Percentiles rank a stretch among this genome's conserved stretches.
Conservation (phyloP, 129 eudicot genomes). For the Arctium minus region DNA sequence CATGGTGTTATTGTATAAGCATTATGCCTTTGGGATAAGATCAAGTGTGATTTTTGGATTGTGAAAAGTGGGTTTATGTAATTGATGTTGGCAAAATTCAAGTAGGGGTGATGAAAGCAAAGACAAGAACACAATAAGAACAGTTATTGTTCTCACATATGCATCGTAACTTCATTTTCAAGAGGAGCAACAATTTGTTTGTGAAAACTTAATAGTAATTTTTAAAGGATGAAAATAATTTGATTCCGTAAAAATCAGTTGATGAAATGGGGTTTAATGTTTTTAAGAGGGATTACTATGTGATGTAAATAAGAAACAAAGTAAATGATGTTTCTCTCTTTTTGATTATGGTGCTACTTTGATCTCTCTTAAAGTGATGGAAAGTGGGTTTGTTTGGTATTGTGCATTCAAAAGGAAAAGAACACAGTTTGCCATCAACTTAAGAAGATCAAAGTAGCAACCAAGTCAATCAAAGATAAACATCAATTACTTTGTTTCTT, state of each 20-base stretch:
- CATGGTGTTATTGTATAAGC: background rate
- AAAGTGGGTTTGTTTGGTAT: background rate
- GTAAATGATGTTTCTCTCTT: conserved; percentile 3
- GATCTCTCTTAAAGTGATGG: background rate
- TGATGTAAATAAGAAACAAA: background rate
- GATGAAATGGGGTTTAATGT: background rate
- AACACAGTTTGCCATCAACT: background rate
- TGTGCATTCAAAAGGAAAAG: background rate
- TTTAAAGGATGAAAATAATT: background rate
- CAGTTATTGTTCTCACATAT: background rate
- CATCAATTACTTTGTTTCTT: background rate
- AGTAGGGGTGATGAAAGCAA: background rate
- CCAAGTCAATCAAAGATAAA: conserved; percentile 5
- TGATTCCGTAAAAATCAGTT: background rate
- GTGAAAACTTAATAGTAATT: background rate
- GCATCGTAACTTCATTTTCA: background rate
- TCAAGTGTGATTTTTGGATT: conserved; percentile 13
- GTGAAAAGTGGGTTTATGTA: background rate
- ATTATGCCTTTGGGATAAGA: conserved; percentile 3
- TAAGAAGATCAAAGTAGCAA: conserved; percentile 12
- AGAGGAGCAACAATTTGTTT: background rate
- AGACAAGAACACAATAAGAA: background rate
- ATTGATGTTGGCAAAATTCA: background rate
- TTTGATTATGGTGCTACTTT: conserved; percentile 11
- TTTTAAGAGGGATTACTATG: background rate